These are phyloP conservation scores for Alternaria tenuissima DNA, from an alignment of 2,329 filamentous ascomycete genomes.

Conservation along the genomic window DNA sequence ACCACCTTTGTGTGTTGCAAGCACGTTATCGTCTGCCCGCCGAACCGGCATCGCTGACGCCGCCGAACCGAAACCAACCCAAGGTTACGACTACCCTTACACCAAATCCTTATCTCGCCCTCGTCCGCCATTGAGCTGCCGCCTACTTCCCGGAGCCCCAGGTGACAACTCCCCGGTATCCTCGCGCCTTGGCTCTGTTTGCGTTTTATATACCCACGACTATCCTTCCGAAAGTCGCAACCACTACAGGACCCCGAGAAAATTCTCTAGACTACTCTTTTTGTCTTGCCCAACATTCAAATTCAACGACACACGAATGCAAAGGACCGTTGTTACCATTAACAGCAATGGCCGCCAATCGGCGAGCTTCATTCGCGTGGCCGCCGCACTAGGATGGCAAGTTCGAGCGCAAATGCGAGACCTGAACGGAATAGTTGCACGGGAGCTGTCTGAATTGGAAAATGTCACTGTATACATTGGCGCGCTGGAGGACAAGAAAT, in stretches of 20 bases:
- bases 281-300: constrained; percentile 4
- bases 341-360: constrained; percentile 96
- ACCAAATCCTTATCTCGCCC: constrained; percentile 34
- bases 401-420: constrained; percentile 92
- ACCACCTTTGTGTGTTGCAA: constrained; percentile 14
- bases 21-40: constrained; percentile 29
- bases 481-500: constrained; percentile 72
- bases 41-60: constrained; percentile 34
- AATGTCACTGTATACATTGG: constrained; percentile 80
- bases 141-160: constrained; percentile 13
- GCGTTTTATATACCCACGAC: constrained; percentile 32
- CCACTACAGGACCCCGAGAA: neutral
- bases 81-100: constrained; percentile 19
- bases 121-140: constrained; percentile 23
- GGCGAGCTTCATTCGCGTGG: constrained; percentile 92
- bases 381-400: constrained; percentile 89
- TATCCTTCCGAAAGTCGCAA: constrained; percentile 17
- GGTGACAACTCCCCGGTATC: constrained; percentile 21
- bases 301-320: constrained; percentile 42
- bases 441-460: constrained; percentile 81
- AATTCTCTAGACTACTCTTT: neutral
- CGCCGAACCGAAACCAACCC: constrained; percentile 23
- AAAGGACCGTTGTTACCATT: constrained; percentile 83
- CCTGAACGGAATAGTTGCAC: constrained; percentile 84
- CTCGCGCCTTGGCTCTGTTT: constrained; percentile 28